Evolutionary conservation across 2,329 filamentous ascomycete genomes (phyloP).

Genomic region (Herpotrichia juniperi): DNA sequence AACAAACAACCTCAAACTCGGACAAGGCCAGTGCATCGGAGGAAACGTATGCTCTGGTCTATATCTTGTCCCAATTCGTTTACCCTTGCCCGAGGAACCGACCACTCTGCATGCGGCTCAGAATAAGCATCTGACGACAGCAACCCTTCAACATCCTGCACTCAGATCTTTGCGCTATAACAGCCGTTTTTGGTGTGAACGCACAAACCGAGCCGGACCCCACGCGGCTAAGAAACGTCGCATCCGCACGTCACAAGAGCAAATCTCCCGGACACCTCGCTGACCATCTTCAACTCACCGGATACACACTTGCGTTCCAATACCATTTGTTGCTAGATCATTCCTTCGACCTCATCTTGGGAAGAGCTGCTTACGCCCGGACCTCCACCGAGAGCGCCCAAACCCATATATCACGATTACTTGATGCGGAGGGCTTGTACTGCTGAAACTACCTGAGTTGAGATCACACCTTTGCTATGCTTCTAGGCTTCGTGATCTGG

Average conservation of each 20-base stretch:
- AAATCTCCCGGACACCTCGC: constrained; percentile 22
- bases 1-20: constrained; percentile 1
- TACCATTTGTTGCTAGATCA: constrained; percentile 18
- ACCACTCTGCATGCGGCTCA: constrained; percentile 38
- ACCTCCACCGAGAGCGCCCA: constrained; percentile 24
- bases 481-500: constrained; percentile 27
- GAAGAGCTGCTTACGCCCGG: constrained; percentile 23
- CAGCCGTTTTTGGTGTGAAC: constrained; percentile 12
- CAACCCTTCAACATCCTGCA: constrained; percentile 31
- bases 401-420: constrained; percentile 30
- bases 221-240: constrained; percentile 36
- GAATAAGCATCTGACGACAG: constrained; percentile 47
- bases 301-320: constrained; percentile 15
- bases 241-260: constrained; percentile 20
- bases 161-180: constrained; percentile 15
- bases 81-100: constrained; percentile 13
- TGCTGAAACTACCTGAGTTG: constrained; percentile 22
- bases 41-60: constrained; percentile 2
- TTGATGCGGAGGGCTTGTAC: constrained; percentile 30
- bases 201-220: constrained; percentile 22
- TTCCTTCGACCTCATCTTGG: constrained; percentile 10
- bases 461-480: constrained; percentile 24
- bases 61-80: constrained; percentile 6
- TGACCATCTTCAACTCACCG: constrained; percentile 20
- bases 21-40: constrained; percentile 5